Conservation (phyloP, 139 green algal species). For the Chlorella ohadii region DNA sequence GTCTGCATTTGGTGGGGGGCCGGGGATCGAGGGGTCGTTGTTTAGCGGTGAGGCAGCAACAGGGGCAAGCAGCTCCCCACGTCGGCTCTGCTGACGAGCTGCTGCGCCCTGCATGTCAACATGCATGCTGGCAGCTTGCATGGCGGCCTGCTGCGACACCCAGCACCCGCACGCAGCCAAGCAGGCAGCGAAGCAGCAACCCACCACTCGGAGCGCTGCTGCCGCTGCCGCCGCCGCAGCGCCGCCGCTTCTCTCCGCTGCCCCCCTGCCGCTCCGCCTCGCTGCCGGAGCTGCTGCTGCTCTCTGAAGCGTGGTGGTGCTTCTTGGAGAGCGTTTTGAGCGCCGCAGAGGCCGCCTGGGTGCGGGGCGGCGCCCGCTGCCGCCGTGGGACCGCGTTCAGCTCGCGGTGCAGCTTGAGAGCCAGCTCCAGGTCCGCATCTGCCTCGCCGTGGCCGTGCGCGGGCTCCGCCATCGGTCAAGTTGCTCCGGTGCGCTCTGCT, state of each 20-base stretch:
- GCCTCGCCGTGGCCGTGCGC: neutral
- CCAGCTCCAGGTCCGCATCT: constrained; percentile 31
- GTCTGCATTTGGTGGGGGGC: neutral
- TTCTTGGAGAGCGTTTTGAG: constrained; percentile 19
- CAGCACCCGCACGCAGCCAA: too few relatives aligned
- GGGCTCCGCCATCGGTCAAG: neutral
- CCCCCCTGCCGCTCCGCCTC: constrained; percentile 7
- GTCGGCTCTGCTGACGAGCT: neutral
- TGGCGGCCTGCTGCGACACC: neutral
- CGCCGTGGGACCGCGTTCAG: constrained; percentile 41
- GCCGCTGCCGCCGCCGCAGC: neutral
- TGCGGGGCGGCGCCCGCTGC: constrained; percentile 2
- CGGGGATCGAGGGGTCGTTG: neutral
- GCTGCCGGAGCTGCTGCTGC: constrained; percentile 35
- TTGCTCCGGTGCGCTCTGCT: too few relatives aligned
- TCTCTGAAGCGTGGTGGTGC: constrained; percentile 4
- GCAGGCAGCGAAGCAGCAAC: neutral
- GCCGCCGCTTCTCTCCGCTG: constrained; percentile 22
- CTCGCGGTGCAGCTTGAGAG: constrained; percentile 41
- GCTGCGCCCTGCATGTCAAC: too few relatives aligned
- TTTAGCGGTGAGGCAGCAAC: neutral
- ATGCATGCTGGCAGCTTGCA: too few relatives aligned
- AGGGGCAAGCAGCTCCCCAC: neutral
- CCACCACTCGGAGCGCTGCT: neutral
- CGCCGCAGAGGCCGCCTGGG: constrained; percentile 23